These are phyloP conservation scores for Amphicarpaea edgeworthii DNA, from an alignment of 306 rosid genomes.

Conservation along the genomic window DNA sequence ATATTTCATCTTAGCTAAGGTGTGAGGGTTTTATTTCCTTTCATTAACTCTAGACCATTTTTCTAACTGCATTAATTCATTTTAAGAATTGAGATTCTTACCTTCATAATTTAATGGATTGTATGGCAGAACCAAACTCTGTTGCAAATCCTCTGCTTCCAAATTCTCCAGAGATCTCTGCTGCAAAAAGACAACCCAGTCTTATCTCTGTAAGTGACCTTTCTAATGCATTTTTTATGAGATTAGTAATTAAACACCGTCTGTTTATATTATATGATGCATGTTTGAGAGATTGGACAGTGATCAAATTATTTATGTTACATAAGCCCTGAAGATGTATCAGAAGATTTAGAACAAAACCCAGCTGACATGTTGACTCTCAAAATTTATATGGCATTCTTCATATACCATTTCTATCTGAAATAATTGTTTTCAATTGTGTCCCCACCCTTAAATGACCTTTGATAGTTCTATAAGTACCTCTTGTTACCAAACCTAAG, in stretches of 20 bases:
- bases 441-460: not conserved
- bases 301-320: slow-evolving; percentile 6
- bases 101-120: slow-evolving; percentile 48
- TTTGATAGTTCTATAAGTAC: not conserved
- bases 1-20: slow-evolving; percentile 24
- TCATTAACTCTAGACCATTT: not conserved
- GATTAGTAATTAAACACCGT: slow-evolving; percentile 11
- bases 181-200: slow-evolving; percentile 63
- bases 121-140: slow-evolving; percentile 67
- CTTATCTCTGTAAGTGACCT: slow-evolving; percentile 74
- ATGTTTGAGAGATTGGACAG: slow-evolving; percentile 21
- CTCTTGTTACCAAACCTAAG: slow-evolving; percentile 10
- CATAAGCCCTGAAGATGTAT: not conserved
- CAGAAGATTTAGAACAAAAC: not conserved
- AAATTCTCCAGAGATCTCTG: slow-evolving; percentile 65
- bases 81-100: slow-evolving; percentile 40
- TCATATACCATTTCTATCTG: slow-evolving; percentile 5
- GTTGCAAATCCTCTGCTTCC: slow-evolving; percentile 54
- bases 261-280: not conserved
- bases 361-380: slow-evolving; percentile 5
- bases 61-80: slow-evolving; percentile 29
- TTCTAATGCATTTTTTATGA: slow-evolving; percentile 40
- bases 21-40: not conserved
- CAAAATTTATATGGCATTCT: slow-evolving; percentile 8
- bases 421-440: slow-evolving; percentile 13